Base-by-base conservation (phyloP, 352 stramenopile genomes). In the Pythium coloratum region DNA sequence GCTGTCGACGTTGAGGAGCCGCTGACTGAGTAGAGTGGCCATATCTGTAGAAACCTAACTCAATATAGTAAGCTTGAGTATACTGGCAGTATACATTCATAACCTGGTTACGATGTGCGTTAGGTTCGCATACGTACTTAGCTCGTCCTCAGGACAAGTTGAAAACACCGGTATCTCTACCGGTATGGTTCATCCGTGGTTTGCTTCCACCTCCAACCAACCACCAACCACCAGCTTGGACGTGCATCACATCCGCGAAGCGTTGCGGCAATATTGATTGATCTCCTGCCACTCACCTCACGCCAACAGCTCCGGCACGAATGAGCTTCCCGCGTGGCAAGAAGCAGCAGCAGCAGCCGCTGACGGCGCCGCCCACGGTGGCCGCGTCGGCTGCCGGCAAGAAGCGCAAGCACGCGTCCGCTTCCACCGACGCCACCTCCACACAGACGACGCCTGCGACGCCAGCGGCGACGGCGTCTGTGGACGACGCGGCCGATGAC, bases 261-360 rank as follows among this genome's bases (percentile, higher is more conserved):
- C 62, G 62, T 24, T 68, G 62, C 62, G 50, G 34, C 18, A n/a
- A 36, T 55, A 34, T 24, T 44, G 38, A 36, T 46, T 34, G 24
- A 64, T 20, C 46, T 2, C 38, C 44, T n/a, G 46, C 18, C 46
- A 53, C 46, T 32, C 46, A 53, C n/a, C 14, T 53, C 18, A 28
- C 46, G 46, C 7, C 7, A 30, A 30, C 28, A 30, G 28, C 44
- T 42, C 49, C 20, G 32, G 42, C 36, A n/a, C 62, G 47, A 34
- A 75, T 73, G 71, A 89, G 81, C 76, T 92, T 92, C 64, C 84
- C 84, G 60, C 84, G 84, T 34, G 84, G 84, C 63, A 90, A 87
- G 75, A 90, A 90, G 77, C 56, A 83, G 70, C 87, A 85, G 72
- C 24, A 56, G 53, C 14, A 59, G 55, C 67, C 71, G 51, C 59